These are phyloP conservation scores for Ustanciosporium gigantosporum DNA, from an alignment of 1,284 basidiomycete genomes.

Conservation along the genomic window DNA sequence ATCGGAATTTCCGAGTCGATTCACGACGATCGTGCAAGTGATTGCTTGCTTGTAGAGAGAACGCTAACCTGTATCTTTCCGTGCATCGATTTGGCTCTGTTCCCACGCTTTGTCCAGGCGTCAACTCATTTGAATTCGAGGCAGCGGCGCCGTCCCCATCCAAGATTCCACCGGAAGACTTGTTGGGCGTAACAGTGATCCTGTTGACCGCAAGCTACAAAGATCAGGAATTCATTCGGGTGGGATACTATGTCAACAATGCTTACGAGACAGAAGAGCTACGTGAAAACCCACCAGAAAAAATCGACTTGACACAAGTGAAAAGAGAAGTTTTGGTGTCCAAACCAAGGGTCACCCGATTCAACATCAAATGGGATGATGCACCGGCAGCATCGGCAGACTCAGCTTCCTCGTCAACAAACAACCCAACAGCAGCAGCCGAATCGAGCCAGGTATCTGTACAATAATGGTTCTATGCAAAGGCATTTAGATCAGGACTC, in stretches of 20 bases:
- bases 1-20: too few relatives aligned
- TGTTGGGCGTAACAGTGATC: conserved; percentile 85
- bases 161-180: conserved; percentile 79
- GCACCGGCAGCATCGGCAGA: not conserved
- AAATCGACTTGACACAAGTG: conserved; percentile 65
- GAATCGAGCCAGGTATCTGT: not conserved
- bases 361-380: conserved; percentile 63
- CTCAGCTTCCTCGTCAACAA: not conserved
- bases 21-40: too few relatives aligned
- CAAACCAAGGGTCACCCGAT: conserved; percentile 90
- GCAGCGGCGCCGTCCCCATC: conserved; percentile 64
- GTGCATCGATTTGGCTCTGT: not conserved
- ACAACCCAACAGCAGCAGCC: not conserved
- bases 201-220: conserved; percentile 84
- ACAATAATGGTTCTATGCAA: not conserved
- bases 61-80: conserved; percentile 1
- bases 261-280: conserved; percentile 89
- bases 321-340: conserved; percentile 81
- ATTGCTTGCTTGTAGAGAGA: too few relatives aligned
- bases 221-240: conserved; percentile 96
- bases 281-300: conserved; percentile 56
- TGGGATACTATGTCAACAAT: conserved; percentile 99
- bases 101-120: conserved; percentile 48
- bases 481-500: too few relatives aligned
- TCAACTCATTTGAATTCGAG: conserved; percentile 97